phyloP scores from a whole-genome alignment of 177 flowering plant species.

The Vitis hybrid region DNA sequence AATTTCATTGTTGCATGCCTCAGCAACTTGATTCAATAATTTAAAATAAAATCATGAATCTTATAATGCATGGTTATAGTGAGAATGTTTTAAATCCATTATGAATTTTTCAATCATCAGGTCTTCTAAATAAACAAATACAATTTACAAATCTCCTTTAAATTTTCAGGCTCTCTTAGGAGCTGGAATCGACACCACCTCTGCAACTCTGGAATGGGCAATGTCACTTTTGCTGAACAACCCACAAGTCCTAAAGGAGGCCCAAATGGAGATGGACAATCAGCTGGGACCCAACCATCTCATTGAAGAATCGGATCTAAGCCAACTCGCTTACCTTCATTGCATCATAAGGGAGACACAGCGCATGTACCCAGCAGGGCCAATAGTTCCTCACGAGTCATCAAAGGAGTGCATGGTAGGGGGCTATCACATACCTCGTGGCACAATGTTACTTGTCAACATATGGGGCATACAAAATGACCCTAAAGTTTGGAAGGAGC shows the following conservation, averaged over 20 bases:
- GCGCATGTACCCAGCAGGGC: constrained; percentile 17
- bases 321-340: constrained; percentile 13
- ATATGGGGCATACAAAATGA: constrained; percentile 15
- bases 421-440: constrained; percentile 12
- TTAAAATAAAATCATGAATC: too few relatives aligned
- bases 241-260: neutral
- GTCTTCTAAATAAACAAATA: too few relatives aligned
- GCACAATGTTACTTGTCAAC: constrained; percentile 23
- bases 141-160: too few relatives aligned
- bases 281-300: neutral
- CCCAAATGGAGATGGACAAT: neutral
- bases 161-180: neutral
- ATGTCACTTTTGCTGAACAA: constrained; percentile 15
- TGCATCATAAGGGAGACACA: constrained; percentile 17
- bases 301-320: constrained; percentile 8
- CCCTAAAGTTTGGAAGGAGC: constrained; percentile 8
- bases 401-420: constrained; percentile 14
- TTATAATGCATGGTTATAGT: too few relatives aligned
- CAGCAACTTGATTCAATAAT: too few relatives aligned
- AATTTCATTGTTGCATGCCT: too few relatives aligned
- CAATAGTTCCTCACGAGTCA: constrained; percentile 23
- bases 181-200: constrained; percentile 20
- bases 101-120: too few relatives aligned
- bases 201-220: constrained; percentile 20
- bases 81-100: too few relatives aligned